These are phyloP conservation scores for Cladophialophora bantiana DNA, from an alignment of 2,329 filamentous ascomycete species.

Conservation along the genomic window DNA sequence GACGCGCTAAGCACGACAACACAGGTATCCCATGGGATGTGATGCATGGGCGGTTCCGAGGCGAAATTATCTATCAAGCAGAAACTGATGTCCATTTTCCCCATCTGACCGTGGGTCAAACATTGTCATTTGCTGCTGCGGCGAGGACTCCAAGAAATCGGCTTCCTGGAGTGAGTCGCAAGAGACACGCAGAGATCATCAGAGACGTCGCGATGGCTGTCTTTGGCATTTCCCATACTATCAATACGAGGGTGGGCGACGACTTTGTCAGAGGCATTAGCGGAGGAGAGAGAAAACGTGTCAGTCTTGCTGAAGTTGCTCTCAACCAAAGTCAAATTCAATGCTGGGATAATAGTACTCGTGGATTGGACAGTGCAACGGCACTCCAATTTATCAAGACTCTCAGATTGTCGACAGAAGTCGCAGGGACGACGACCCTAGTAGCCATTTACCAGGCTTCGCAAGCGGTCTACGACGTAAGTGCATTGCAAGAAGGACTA, in stretches of 20 bases:
- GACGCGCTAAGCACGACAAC: no score
- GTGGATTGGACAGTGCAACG: no score
- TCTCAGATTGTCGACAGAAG: no score
- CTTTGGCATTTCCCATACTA: no score
- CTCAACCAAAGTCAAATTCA: no score
- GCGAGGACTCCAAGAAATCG: conserved; percentile 56
- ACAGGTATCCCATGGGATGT: not conserved
- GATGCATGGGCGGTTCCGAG: conserved; percentile 62
- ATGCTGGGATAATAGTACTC: no score
- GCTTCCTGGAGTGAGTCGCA: conserved; percentile 49
- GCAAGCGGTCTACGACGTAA: conserved; percentile 56
- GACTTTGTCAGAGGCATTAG: no score
- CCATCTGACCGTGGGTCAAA: conserved; percentile 69
- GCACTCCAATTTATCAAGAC: no score
- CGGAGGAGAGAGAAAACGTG: no score
- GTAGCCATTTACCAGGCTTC: conserved; percentile 60
- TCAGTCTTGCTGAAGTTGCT: no score
- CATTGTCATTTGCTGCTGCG: conserved; percentile 62
- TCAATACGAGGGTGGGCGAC: no score
- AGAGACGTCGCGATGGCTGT: conserved; percentile 52
- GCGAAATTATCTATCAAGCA: conserved; percentile 85
- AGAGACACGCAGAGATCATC: conserved; percentile 50
- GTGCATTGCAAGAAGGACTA: not conserved
- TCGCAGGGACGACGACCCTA: no score
- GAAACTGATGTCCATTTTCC: conserved; percentile 85